Base-by-base conservation (phyloP, 169 alveolate genomes). In the Fabrea salina region DNA sequence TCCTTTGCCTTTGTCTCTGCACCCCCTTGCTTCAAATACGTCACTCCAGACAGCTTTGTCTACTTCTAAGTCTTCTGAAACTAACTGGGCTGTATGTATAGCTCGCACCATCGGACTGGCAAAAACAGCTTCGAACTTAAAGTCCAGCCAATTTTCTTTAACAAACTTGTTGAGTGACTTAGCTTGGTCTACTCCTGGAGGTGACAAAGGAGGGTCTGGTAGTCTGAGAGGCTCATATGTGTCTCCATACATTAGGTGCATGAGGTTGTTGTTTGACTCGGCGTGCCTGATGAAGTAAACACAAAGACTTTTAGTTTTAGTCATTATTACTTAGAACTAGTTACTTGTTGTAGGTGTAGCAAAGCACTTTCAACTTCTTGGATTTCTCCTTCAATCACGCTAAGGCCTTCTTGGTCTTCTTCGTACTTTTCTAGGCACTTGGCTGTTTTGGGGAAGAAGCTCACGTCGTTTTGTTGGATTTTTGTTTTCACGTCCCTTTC, bases 401-500 rank as follows among this genome's bases (percentile, higher is more conserved):
- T n/a, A n/a, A n/a, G n/a, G n/a, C n/a, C 53, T 11, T 44, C 16
- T 44, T 44, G 22, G 22, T 44, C 22, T 11, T 44, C 53, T 44
- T 54, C 67, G 7, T 13, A 7, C 25, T 74, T 40, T 13, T 53
- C 22, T 5, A 74, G 30, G 7, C 81, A 74, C 37, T 37, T 56
- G 13, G 81, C 74, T 13, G 27, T 74, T 32, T 54, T 51, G 0
- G 81, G 81, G 22, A 74, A 27, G 39, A 74, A 74, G 4, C 43
- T 32, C 27, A 54, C 58, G 39, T 54, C 58, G 25, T 43, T 43
- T 25, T 74, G 40, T 19, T 6, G 22, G 19, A 74, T 74, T 54
- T 37, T 50, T 6, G 22, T 5, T 50, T 74, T 50, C 13, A 50
- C 68, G 54, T 74, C 13, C 37, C 54, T 74, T 53, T 74, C 81